Evolutionary conservation across 1,139 yeast genomes (phyloP), one percentile per base, ranked within the genome.

Genomic region (Pichia sp.): DNA sequence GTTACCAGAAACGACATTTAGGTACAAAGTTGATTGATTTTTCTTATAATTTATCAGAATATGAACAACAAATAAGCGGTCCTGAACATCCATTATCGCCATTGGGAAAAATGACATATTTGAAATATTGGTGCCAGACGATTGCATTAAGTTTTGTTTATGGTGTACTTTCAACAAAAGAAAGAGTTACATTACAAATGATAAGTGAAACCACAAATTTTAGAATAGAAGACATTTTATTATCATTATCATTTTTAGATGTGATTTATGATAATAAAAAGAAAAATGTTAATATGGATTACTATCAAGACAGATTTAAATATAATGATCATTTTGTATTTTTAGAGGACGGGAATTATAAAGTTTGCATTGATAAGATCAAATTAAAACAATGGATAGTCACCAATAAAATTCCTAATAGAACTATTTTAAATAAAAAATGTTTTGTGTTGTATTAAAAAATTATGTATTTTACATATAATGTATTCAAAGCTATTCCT

Each of bases 71-170:
- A 40, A 62, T 70, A 29, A 89, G 96, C 47, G 95, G 97, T 0
- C 98, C 98, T 0, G 98, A 92, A 61, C 76, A 81, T 52, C 98
- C 98, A 0, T 67, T 92, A 22, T 85, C 96, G 6, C 82, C 83
- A 0, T 85, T 78, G 61, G 98, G 98, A 0, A 72, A 74, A 42
- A 68, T 78, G 5, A 77, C 90, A 5, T 92, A 89, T 57, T 57
- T 84, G 30, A 67, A 74, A n/a, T 90, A 75, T 62, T 92, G 98
- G 98, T 71, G 86, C 12, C 70, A 71, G 39, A 59, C 68, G 3
- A 54, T 83, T 2, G 69, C 74, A 1, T 58, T 69, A 45, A 69
- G 65, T 42, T 53, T 78, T 34, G 44, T 69, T 1, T 63, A 59
- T 33, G 78, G 78, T 0, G 54, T 56, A 10, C 54, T 71, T 28